Percentiles rank a stretch among this genome's conserved stretches.
phyloP scores from a whole-genome alignment of 2,329 filamentous ascomycete genomes.

The Helminthosporium solani region DNA sequence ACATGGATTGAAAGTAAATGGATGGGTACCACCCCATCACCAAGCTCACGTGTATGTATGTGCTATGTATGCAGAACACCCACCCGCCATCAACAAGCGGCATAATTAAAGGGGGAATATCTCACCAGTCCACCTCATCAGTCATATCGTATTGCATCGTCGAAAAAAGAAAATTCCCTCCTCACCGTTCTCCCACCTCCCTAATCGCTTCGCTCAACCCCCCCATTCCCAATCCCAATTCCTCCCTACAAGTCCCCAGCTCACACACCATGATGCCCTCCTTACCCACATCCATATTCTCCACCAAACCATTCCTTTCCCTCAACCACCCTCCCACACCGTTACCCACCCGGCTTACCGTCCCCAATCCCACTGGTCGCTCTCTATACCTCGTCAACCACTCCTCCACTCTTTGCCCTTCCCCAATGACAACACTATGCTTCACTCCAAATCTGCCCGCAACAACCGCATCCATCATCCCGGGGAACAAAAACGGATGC shows the following conservation, averaged over 20 bases:
- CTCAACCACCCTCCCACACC: conserved; percentile 50
- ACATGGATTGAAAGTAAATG: no score
- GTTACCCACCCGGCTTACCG: conserved; percentile 39
- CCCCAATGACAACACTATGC: conserved; percentile 57
- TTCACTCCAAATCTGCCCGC: conserved; percentile 69
- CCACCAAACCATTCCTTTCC: conserved; percentile 51
- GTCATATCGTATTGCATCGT: no score
- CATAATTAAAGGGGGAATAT: no score
- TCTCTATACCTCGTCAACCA: conserved; percentile 45
- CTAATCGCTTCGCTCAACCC: conserved; percentile 25
- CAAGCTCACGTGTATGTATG: no score
- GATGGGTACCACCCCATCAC: no score
- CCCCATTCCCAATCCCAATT: conserved; percentile 34
- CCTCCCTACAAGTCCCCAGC: conserved; percentile 47
- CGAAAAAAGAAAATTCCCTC: not conserved
- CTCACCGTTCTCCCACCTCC: conserved; percentile 4
- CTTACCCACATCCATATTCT: conserved; percentile 42
- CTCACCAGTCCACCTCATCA: not conserved
- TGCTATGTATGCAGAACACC: no score
- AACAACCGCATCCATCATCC: conserved; percentile 74
- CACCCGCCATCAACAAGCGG: no score
- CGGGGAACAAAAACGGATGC: conserved; percentile 88
- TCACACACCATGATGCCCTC: conserved; percentile 43
- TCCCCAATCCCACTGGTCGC: conserved; percentile 37
- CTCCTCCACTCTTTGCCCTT: conserved; percentile 45